Evolutionary conservation across 371 early-diverging fungal genomes (phyloP), one percentile per base, ranked within the genome.

Genomic region (Mycotypha africana): DNA sequence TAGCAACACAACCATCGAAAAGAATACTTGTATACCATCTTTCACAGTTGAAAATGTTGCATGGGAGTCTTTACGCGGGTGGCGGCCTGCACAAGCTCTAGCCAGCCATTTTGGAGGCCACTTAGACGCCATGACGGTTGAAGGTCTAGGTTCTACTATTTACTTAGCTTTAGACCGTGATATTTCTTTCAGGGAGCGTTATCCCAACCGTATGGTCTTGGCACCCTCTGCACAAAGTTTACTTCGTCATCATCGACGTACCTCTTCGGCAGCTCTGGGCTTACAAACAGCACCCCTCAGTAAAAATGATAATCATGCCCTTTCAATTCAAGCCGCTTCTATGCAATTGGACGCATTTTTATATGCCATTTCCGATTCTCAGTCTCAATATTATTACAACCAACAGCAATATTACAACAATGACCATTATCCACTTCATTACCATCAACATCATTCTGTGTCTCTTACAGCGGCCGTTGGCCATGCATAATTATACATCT

Each of bases 41-140:
- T n/a, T n/a, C n/a, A n/a, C n/a, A n/a, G n/a, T n/a, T n/a, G n/a
- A n/a, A n/a, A 23, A 50, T 19, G 25, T 52, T 36, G 60, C 47
- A 47, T 63, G 65, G 56, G 51, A 51, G 4, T 50, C 45, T 0
- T 44, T 53, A 35, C 45, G 50, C 35, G 72, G 67, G 4, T 67
- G 65, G 60, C 44, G 58, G 20, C 42, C 53, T 12, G 60, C 70
- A 10, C 64, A 61, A 24, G 50, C 67, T 17, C 54, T 81, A 25
- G 80, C 84, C 14, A 63, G 72, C 21, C 86, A 88, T 57, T 88
- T 81, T 65, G 88, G 88, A 26, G 89, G 89, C 22, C 85, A 87
- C 34, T 56, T 89, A 24, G 78, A 79, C 23, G 58, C 77, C 11
- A 76, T 85, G 5, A 80, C 83, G 1, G 81, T 83, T 62, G 85